Conservation (phyloP, 1,139 yeast species). For the Blastobotrys indianensis region DNA sequence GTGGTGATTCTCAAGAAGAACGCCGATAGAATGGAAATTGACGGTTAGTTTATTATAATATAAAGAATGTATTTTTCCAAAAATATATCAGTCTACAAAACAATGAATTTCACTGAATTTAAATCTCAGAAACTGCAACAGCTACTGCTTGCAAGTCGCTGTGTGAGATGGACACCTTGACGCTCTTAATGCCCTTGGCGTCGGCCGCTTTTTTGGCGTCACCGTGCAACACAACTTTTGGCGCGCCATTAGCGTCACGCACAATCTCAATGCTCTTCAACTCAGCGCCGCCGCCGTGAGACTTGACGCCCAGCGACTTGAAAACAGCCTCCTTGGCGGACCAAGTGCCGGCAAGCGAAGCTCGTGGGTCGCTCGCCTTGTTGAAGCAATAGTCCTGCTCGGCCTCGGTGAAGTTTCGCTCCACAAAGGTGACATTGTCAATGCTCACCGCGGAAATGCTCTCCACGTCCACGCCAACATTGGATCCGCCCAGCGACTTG, state of each 20-base stretch:
- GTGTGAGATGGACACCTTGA: constrained; percentile 88
- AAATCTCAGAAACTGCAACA: constrained; percentile 74
- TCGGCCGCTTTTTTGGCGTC: constrained; percentile 70
- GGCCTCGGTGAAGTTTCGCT: constrained; percentile 78
- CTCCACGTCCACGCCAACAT: constrained; percentile 98
- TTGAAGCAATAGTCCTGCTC: constrained; percentile 72
- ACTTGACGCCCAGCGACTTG: constrained; percentile 84
- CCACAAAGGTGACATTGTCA: constrained; percentile 81
- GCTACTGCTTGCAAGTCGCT: constrained; percentile 97
- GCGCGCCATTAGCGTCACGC: constrained; percentile 68
- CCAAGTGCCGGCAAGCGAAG: constrained; percentile 97
- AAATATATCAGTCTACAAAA: background rate
- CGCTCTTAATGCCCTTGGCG: constrained; percentile 59
- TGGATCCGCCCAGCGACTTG: constrained; percentile 48
- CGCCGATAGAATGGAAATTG: constrained; percentile 77
- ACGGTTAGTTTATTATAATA: constrained; percentile 30
- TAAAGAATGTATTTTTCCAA: background rate
- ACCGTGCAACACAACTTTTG: constrained; percentile 70
- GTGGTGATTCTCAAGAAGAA: constrained; percentile 87
- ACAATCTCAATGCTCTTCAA: constrained; percentile 83
- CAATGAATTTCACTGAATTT: no score
- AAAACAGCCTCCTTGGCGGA: constrained; percentile 98
- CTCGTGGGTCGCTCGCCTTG: constrained; percentile 67
- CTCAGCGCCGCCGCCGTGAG: constrained; percentile 94
- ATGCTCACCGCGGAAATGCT: constrained; percentile 72